These are phyloP conservation scores for Starmera amethionina DNA, from an alignment of 805 yeast species.

Conservation along the genomic window DNA sequence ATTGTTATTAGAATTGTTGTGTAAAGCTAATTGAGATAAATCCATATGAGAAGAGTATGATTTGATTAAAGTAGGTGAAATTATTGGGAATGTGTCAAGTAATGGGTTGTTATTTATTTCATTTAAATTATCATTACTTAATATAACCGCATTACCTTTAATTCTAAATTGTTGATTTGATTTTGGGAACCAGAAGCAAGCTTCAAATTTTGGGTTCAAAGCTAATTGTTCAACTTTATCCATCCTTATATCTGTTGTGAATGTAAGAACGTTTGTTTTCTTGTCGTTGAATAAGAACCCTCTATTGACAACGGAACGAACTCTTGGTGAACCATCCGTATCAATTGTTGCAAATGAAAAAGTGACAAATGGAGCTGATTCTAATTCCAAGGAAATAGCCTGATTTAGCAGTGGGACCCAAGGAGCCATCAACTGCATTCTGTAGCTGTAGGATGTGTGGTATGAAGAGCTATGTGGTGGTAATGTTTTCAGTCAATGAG, in stretches of 20 bases:
- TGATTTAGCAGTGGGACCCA: slow-evolving; percentile 64
- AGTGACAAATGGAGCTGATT: slow-evolving; percentile 39
- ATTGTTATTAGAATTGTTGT: slow-evolving; percentile 3
- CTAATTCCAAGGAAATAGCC: slow-evolving; percentile 39
- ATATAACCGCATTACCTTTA: slow-evolving; percentile 50
- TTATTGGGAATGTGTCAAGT: slow-evolving; percentile 18
- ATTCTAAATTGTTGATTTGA: slow-evolving; percentile 63
- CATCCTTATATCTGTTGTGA: slow-evolving; percentile 66
- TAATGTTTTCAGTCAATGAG: neutral
- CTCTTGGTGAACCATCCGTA: slow-evolving; percentile 41
- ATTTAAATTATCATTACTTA: slow-evolving; percentile 19
- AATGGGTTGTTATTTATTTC: slow-evolving; percentile 6
- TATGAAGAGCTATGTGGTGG: neutral
- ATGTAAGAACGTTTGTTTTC: slow-evolving; percentile 55
- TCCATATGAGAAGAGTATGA: slow-evolving; percentile 14
- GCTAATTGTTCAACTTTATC: slow-evolving; percentile 43
- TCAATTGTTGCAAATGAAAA: slow-evolving; percentile 67
- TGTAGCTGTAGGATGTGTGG: no score
- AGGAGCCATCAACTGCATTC: slow-evolving; percentile 47
- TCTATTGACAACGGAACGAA: slow-evolving; percentile 61
- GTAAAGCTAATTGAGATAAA: slow-evolving; percentile 9
- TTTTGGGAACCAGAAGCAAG: slow-evolving; percentile 61
- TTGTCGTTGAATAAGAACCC: slow-evolving; percentile 69
- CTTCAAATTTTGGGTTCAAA: slow-evolving; percentile 52
- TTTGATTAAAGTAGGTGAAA: slow-evolving; percentile 19